Percentiles rank a stretch among this genome's conserved stretches.
Evolutionary conservation across 106 monocot species (phyloP).

Genomic region (Allium sativum): DNA sequence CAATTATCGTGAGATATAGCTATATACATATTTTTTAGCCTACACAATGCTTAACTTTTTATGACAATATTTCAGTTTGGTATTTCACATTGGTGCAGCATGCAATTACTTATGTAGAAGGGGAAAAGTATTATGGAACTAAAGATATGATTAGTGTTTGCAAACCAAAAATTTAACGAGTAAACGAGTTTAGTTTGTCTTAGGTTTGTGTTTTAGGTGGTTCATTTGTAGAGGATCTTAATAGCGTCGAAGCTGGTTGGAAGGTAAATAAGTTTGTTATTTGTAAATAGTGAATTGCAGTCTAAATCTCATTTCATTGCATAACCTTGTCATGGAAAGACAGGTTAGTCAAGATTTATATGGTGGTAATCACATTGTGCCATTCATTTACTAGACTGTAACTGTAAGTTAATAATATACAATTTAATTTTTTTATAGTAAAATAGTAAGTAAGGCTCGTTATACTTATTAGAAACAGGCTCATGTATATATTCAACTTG

Average conservation of each 20-base stretch:
- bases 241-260: conserved; percentile 79
- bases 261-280: conserved; percentile 18
- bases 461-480: conserved; percentile 54
- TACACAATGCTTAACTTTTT: no score
- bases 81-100: conserved; percentile 26
- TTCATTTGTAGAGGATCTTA: conserved; percentile 61
- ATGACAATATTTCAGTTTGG: not conserved
- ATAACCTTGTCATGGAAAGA: not conserved
- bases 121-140: conserved; percentile 53
- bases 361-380: conserved; percentile 58
- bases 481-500: conserved; percentile 11
- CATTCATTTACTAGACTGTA: conserved; percentile 77
- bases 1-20: no score
- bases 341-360: conserved; percentile 75
- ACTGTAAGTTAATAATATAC: conserved; percentile 22
- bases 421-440: not conserved
- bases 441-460: conserved; percentile 1
- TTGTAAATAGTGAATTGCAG: not conserved
- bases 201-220: conserved; percentile 57
- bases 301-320: not conserved
- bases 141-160: conserved; percentile 62
- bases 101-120: conserved; percentile 55
- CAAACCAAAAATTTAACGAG: conserved; percentile 46
- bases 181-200: conserved; percentile 72
- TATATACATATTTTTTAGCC: no score